Evolutionary conservation across 2,329 filamentous ascomycete genomes (phyloP), one percentile per base, ranked within the genome.

Genomic region (Claviceps quebecensis): DNA sequence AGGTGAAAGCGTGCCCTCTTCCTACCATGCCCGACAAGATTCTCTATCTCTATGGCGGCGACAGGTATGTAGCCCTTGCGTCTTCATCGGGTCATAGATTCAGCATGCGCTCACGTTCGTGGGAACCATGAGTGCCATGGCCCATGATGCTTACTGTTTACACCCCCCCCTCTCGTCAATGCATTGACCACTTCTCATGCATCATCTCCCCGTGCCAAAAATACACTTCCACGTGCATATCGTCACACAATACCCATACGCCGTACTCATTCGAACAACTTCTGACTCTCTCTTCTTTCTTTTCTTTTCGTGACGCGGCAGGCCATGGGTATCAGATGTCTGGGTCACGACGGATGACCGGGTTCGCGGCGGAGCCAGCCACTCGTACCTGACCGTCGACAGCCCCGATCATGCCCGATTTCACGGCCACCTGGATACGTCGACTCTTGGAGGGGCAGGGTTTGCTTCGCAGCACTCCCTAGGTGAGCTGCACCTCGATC

Each of bases 381-480:
- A 69, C 51, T 81, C 78, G 36, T 65, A 72, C 54, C 63, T 80
- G n/a, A 65, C 63, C 43, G 65, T 66, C 47, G 53, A 61, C 19
- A 52, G 56, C 11, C 56, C 58, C 44, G 55, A 61, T 48, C 55
- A 55, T 65, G 80, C 83, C 65, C 51, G 74, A 67, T 89, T 90
- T 67, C 68, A 78, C 56, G 87, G 87, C 2, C 71, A 72, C 23
- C 74, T 93, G 19, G 86, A 93, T 66, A 87, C 83, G 56, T 75
- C 74, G 50, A 80, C 85, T 0, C 78, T 93, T 0, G 86, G 86
- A 26, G 86, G 86, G 34, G 87, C 87, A 1, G 87, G 87, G 5
- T 93, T 94, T 62, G 87, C 87, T 9, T 87, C 83, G 4, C 87
- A 91, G 63, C 77, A 83, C 46, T 88, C 83, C 4, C 74, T 72